These are phyloP conservation scores for Ophiostoma pallidulum DNA, from an alignment of 2,329 filamentous ascomycete species.

Conservation along the genomic window DNA sequence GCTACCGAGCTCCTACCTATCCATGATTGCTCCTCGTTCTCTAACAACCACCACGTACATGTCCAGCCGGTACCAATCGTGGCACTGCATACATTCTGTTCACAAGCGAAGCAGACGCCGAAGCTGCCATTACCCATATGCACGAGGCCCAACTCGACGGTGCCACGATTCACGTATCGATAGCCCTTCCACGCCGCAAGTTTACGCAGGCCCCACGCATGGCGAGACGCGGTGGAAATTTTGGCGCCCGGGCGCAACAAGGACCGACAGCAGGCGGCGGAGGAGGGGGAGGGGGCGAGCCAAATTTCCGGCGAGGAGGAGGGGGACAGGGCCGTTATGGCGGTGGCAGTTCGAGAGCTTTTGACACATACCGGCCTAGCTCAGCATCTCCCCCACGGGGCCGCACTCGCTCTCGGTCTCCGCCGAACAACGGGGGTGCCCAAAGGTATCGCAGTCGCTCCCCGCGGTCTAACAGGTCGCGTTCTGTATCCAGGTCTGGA, in stretches of 20 bases:
- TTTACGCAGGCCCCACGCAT: conserved; percentile 67
- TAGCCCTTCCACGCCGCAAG: conserved; percentile 74
- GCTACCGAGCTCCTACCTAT: no score
- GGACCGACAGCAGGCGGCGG: no score
- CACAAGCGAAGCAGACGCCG: conserved; percentile 65
- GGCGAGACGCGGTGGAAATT: conserved; percentile 39
- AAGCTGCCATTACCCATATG: conserved; percentile 89
- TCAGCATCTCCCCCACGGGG: conserved; percentile 45
- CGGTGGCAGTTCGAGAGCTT: conserved; percentile 16
- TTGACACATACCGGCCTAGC: conserved; percentile 45
- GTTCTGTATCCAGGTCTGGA: no score
- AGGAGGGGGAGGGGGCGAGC: not conserved
- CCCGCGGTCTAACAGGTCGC: conserved; percentile 28
- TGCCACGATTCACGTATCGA: conserved; percentile 72
- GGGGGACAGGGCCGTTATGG: conserved; percentile 14
- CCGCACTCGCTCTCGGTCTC: conserved; percentile 33
- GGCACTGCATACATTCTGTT: conserved; percentile 92
- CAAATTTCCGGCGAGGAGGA: not conserved
- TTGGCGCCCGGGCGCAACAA: conserved; percentile 4
- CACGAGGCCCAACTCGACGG: conserved; percentile 94
- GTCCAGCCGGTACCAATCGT: conserved; percentile 61
- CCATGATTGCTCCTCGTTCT: no score
- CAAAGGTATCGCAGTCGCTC: conserved; percentile 38
- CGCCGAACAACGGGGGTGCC: conserved; percentile 22
- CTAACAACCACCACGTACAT: not conserved